Percentiles rank a stretch among this genome's conserved stretches.
These are phyloP conservation scores for Fusarium hostae DNA, from an alignment of 2,329 filamentous ascomycete genomes.

Conservation along the genomic window DNA sequence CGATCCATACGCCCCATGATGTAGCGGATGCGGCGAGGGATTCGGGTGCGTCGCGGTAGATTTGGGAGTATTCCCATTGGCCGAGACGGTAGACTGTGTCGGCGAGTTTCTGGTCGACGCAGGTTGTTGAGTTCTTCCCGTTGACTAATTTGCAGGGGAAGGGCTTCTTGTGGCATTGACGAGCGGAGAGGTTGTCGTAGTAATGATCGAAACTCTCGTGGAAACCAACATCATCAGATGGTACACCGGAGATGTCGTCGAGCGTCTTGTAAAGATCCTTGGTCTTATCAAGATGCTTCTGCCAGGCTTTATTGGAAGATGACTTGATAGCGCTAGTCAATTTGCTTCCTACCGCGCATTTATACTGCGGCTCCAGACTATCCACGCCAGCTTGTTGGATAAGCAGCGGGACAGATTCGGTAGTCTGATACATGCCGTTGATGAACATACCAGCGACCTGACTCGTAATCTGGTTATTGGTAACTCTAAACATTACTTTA, in stretches of 20 bases:
- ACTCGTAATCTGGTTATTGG: constrained; percentile 84
- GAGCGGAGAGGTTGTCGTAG: constrained; percentile 83
- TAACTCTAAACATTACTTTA: constrained; percentile 74
- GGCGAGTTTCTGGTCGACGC: constrained; percentile 71
- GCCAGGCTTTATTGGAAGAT: constrained; percentile 64
- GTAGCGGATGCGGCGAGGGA: constrained; percentile 71
- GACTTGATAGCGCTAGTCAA: constrained; percentile 59
- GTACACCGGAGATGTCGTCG: constrained; percentile 75
- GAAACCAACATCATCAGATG: constrained; percentile 66
- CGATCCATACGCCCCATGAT: constrained; percentile 78
- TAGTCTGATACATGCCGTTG: constrained; percentile 71
- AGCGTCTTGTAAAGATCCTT: constrained; percentile 66
- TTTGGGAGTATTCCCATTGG: constrained; percentile 82
- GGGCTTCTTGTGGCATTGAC: constrained; percentile 79
- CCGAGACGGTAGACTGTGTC: constrained; percentile 80
- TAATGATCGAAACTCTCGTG: constrained; percentile 83
- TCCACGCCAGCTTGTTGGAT: constrained; percentile 69
- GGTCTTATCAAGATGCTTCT: constrained; percentile 69
- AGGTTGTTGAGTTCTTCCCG: constrained; percentile 60
- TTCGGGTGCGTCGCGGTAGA: constrained; percentile 74
- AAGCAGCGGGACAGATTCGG: constrained; percentile 57
- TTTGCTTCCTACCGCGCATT: constrained; percentile 64
- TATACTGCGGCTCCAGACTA: constrained; percentile 78
- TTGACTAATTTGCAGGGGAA: constrained; percentile 72
- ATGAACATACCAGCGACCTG: constrained; percentile 83